Percentiles rank a stretch among this genome's conserved stretches.
These are phyloP conservation scores for Nakazawaea ishiwadae DNA, from an alignment of 805 yeast species.

Conservation along the genomic window DNA sequence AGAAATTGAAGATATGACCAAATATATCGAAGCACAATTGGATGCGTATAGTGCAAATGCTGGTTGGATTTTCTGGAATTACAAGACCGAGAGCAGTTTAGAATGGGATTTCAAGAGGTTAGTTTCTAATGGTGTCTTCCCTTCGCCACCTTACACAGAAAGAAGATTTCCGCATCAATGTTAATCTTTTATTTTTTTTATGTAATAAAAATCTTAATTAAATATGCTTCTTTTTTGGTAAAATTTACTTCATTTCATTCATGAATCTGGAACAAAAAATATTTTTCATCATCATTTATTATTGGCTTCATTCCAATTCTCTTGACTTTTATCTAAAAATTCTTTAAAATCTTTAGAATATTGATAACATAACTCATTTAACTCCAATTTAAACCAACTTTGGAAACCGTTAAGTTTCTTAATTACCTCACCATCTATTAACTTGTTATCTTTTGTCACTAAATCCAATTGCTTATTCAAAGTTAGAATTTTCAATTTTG, in stretches of 20 bases:
- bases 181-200: conserved; percentile 16
- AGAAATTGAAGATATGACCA: conserved; percentile 41
- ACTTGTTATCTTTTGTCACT: conserved; percentile 20
- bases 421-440: conserved; percentile 21
- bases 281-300: too few species aligned
- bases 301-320: conserved; percentile 22
- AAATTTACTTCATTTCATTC: too few species aligned
- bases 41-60: conserved; percentile 32
- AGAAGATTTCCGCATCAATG: conserved; percentile 73
- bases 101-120: conserved; percentile 64
- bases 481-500: conserved; percentile 26
- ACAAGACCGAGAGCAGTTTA: conserved; percentile 57
- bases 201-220: too few species aligned
- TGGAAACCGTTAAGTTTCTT: conserved; percentile 24
- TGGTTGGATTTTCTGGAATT: conserved; percentile 73
- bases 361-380: conserved; percentile 16
- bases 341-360: conserved; percentile 23
- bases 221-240: too few species aligned
- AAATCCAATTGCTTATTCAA: conserved; percentile 25
- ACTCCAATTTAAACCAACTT: conserved; percentile 25
- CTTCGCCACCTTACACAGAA: conserved; percentile 62
- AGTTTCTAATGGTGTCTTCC: conserved; percentile 52
- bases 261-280: too few species aligned
- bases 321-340: conserved; percentile 18
- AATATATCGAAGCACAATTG: conserved; percentile 57